phyloP scores from a whole-genome alignment of 805 yeast species.

The Spathaspora girioi region DNA sequence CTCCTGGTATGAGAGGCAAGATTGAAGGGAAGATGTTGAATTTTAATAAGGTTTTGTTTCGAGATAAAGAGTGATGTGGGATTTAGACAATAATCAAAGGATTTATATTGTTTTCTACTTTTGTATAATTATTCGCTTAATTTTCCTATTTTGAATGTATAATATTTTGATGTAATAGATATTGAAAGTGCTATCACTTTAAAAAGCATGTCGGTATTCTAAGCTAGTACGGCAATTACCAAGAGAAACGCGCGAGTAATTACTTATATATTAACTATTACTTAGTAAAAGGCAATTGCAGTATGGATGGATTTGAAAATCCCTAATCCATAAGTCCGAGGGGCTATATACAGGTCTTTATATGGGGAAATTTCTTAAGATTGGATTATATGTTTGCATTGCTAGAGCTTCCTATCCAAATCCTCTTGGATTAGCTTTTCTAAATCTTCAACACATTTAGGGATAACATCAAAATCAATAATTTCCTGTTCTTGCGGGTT shows the following conservation, averaged over 20 bases:
- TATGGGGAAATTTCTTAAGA: too few species aligned
- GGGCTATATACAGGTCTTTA: too few species aligned
- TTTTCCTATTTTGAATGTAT: neutral
- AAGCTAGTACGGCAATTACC: neutral
- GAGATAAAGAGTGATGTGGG: slow-evolving; percentile 5
- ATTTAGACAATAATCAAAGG: neutral
- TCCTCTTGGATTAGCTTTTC: slow-evolving; percentile 17
- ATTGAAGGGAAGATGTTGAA: slow-evolving; percentile 40
- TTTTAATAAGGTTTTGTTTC: slow-evolving; percentile 36
- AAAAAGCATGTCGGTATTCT: neutral
- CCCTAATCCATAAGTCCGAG: too few species aligned
- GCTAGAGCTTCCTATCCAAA: slow-evolving; percentile 10
- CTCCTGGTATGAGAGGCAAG: slow-evolving; percentile 13
- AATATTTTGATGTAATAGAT: neutral
- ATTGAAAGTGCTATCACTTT: too few species aligned
- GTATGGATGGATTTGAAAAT: too few species aligned
- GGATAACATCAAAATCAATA: slow-evolving; percentile 39
- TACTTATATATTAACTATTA: too few species aligned
- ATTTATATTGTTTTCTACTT: neutral
- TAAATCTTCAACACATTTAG: slow-evolving; percentile 34
- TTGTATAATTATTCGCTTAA: neutral
- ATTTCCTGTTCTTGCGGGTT: slow-evolving; percentile 39
- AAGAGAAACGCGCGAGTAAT: neutral
- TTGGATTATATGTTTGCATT: too few species aligned
- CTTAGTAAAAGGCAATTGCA: too few species aligned